Percentiles rank a stretch among this genome's conserved stretches.
These are phyloP conservation scores for Colletotrichum lentis DNA, from an alignment of 2,329 filamentous ascomycete species.

Conservation along the genomic window DNA sequence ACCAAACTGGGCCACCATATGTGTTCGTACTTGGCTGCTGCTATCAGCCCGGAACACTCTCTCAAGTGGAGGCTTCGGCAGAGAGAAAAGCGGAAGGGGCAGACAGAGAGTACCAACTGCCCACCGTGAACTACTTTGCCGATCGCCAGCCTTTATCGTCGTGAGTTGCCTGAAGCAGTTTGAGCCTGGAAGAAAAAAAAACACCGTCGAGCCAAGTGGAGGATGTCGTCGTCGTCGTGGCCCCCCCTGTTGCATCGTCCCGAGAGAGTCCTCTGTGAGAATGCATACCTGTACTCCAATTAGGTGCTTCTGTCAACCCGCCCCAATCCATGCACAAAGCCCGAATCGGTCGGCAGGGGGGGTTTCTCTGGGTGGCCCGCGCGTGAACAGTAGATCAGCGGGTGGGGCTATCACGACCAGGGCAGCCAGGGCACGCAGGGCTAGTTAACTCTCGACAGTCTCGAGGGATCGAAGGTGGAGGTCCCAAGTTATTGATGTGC, in stretches of 20 bases:
- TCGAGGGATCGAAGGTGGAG: slow-evolving; percentile 3
- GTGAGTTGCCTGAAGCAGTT: slow-evolving; percentile 4
- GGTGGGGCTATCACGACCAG: slow-evolving; percentile 9
- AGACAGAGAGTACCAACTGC: not conserved
- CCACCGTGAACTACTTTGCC: not conserved
- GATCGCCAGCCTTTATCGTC: not conserved
- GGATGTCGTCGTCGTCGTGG: not conserved
- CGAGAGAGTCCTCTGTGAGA: not conserved
- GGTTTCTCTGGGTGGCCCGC: slow-evolving; percentile 23
- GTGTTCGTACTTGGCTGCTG: not conserved
- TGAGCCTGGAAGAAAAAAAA: not conserved
- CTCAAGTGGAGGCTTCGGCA: not conserved
- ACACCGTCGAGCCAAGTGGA: not conserved
- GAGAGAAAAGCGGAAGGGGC: not conserved
- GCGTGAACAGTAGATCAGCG: slow-evolving; percentile 32
- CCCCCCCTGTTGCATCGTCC: slow-evolving; percentile 23
- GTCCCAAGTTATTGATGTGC: not conserved
- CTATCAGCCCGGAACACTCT: not conserved
- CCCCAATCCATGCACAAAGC: slow-evolving; percentile 31
- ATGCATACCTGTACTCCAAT: no score
- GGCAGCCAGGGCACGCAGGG: no score
- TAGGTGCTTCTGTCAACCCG: slow-evolving; percentile 28
- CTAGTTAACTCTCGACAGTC: not conserved
- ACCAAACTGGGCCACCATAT: not conserved
- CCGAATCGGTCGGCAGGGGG: slow-evolving; percentile 17